A percentile compares a stretch with the other conserved stretches of the same genome.
These are phyloP conservation scores for Cinchona pubescens DNA, from an alignment of 257 asterid species.

Conservation along the genomic window DNA sequence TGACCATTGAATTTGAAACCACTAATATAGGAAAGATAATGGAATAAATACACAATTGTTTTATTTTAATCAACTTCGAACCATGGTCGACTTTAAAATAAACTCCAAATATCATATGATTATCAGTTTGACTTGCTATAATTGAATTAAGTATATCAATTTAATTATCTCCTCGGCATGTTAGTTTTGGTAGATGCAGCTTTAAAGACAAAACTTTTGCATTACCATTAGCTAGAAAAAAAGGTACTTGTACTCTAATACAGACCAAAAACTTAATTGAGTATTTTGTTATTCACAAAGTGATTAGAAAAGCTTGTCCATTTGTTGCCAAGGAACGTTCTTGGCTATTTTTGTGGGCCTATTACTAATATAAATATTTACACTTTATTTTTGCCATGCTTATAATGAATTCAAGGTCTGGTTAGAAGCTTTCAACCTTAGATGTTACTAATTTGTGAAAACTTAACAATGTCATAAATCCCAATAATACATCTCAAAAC, in stretches of 20 bases:
- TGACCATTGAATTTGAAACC: neutral
- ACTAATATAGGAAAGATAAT: neutral
- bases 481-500: too few relatives aligned
- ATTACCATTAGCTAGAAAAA: too few relatives aligned
- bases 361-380: neutral
- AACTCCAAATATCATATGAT: neutral
- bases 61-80: neutral
- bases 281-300: neutral
- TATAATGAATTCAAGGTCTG: neutral
- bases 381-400: neutral
- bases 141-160: neutral
- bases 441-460: too few relatives aligned
- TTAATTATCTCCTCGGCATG: neutral
- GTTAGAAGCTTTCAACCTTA: too few relatives aligned
- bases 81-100: too few relatives aligned
- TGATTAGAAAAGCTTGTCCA: neutral
- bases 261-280: neutral
- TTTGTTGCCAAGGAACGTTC: neutral
- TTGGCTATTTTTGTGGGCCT: neutral
- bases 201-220: neutral
- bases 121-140: too few relatives aligned
- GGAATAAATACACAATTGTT: neutral
- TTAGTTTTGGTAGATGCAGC: neutral
- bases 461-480: too few relatives aligned
- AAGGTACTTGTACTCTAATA: too few relatives aligned